These are phyloP conservation scores for Pleurotus citrinopileatus DNA, from an alignment of 768 basidiomycete genomes.

Conservation along the genomic window DNA sequence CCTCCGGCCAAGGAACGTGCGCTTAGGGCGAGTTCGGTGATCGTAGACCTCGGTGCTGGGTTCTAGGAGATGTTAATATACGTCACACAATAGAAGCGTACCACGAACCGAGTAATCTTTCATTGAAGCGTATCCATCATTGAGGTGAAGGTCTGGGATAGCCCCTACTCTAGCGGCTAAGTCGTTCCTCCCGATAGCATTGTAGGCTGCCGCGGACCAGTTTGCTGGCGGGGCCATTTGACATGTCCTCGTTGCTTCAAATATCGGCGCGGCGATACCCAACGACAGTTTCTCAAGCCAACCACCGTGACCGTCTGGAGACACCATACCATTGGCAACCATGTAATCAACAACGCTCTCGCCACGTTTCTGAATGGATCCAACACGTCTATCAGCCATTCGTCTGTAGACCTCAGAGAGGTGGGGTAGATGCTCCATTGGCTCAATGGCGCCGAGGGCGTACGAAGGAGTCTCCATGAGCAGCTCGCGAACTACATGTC, in stretches of 20 bases:
- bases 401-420: slow-evolving; percentile 56
- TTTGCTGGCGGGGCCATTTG: slow-evolving; percentile 73
- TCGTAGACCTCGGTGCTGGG: slow-evolving; percentile 45
- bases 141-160: slow-evolving; percentile 40
- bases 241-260: slow-evolving; percentile 83
- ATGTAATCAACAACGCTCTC: slow-evolving; percentile 60
- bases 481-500: slow-evolving; percentile 34
- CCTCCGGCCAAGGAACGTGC: slow-evolving; percentile 49
- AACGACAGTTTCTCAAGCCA: slow-evolving; percentile 59
- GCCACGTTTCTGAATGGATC: slow-evolving; percentile 59
- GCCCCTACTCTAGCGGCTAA: slow-evolving; percentile 61
- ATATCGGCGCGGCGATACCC: slow-evolving; percentile 72
- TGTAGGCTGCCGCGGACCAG: slow-evolving; percentile 72
- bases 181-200: slow-evolving; percentile 71
- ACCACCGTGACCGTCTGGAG: slow-evolving; percentile 23
- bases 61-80: too few species aligned
- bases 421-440: slow-evolving; percentile 49
- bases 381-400: slow-evolving; percentile 50
- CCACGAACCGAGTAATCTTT: slow-evolving; percentile 56
- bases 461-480: slow-evolving; percentile 54
- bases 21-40: slow-evolving; percentile 48
- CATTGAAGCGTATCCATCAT: slow-evolving; percentile 52
- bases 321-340: slow-evolving; percentile 40
- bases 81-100: too few species aligned
- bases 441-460: slow-evolving; percentile 61